Conservation (phyloP, 176 grass and related monocot species). For the Guadua angustifolia region DNA sequence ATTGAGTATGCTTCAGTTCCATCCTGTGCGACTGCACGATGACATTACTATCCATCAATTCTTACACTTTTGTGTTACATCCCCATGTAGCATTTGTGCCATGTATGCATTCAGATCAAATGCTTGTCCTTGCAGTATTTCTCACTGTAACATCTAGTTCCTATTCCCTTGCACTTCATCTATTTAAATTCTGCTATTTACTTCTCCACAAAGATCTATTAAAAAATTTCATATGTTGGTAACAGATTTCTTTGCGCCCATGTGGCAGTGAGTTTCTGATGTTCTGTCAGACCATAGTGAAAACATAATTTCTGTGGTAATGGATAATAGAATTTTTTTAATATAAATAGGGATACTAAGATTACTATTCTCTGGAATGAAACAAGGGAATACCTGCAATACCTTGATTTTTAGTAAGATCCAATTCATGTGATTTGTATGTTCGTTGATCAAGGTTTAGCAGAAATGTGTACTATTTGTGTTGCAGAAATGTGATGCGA, state of each 20-base stretch:
- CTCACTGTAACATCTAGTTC: conserved; percentile 22
- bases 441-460: not conserved
- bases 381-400: conserved; percentile 14
- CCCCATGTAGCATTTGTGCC: not conserved
- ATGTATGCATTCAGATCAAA: conserved; percentile 8
- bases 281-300: not conserved
- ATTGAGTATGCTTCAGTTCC: conserved; percentile 23
- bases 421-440: not conserved
- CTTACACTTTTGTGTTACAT: conserved; percentile 10
- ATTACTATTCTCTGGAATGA: conserved; percentile 3
- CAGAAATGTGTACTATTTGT: conserved; percentile 23
- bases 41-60: conserved; percentile 10
- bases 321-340: not conserved
- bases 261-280: not conserved
- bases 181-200: conserved; percentile 23
- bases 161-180: conserved; percentile 21
- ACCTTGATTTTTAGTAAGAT: conserved; percentile 44
- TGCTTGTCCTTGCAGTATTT: not conserved
- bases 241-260: not conserved
- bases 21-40: not conserved
- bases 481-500: conserved; percentile 12
- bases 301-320: not conserved
- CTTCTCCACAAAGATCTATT: conserved; percentile 2
- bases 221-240: not conserved
- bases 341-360: not conserved